Evolutionary conservation across 139 green algal genomes (phyloP).

Genomic region (Chlamydomonas schloesseri): DNA sequence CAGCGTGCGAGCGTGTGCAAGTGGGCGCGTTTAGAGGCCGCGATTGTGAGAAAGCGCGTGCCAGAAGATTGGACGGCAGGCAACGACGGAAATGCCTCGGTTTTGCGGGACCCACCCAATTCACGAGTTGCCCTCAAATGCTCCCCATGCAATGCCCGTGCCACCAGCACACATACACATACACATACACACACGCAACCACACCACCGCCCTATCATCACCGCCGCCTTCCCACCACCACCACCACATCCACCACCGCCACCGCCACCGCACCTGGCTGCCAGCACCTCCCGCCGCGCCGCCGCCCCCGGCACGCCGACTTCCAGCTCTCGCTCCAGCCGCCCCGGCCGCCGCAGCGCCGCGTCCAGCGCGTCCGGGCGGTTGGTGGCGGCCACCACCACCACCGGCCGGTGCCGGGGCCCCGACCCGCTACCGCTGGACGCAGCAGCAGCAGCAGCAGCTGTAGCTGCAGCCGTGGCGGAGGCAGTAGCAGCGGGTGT

Average conservation of each 20-base stretch:
- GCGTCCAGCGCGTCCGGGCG: constrained; percentile 86
- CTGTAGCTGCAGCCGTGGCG: not conserved
- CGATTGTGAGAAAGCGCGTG: too few species aligned
- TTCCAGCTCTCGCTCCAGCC: constrained; percentile 96
- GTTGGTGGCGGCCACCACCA: constrained; percentile 96
- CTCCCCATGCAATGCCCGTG: too few species aligned
- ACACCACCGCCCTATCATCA: too few species aligned
- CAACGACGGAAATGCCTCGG: too few species aligned
- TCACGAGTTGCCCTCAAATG: too few species aligned
- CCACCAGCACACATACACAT: too few species aligned
- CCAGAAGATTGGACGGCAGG: too few species aligned
- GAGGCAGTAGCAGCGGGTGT: not conserved
- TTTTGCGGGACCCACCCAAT: too few species aligned
- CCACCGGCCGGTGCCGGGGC: constrained; percentile 60
- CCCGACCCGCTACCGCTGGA: not conserved
- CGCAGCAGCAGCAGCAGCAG: constrained; percentile 28
- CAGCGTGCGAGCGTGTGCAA: too few species aligned
- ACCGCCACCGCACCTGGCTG: constrained; percentile 55
- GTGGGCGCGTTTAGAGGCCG: too few species aligned
- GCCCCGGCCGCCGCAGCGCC: constrained; percentile 88
- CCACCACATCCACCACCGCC: constrained; percentile 51
- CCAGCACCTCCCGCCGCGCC: constrained; percentile 81
- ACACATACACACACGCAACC: too few species aligned
- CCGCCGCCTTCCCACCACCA: not conserved
- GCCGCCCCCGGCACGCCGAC: constrained; percentile 79